Evolutionary conservation across 2,329 filamentous ascomycete species (phyloP), one percentile per base, ranked within the genome.

Genomic region (Ophiostoma pallidulum): DNA sequence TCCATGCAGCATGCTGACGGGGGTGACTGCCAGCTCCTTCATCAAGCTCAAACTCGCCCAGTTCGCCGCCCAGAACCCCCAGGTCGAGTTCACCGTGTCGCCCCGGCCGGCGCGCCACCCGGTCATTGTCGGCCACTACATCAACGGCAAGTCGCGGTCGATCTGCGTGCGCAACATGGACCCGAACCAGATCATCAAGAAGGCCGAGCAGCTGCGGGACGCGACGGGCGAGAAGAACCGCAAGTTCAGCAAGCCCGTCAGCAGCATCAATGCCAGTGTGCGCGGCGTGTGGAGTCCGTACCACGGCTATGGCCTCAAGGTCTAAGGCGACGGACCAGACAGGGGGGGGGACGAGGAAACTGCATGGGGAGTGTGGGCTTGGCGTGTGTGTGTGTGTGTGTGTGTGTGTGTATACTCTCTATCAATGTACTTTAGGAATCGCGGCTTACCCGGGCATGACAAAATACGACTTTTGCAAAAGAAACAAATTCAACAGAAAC

Each of bases 51-150:
- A 78, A 36, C 83, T 96, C 49, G 73, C 83, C 41, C 69, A 74
- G 56, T 96, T 98, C 69, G 90, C 90, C 47, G 72, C 78, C 57
- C 70, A 75, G 58, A 86, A 96, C 68, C 89, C 91, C 26, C 78
- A 87, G 65, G 82, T 97, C 72, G 90, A 97, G 70, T 87, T 98
- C 68, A 80, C 80, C 60, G 80, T 98, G 51, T 94, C 90, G 33
- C 92, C 91, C 16, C 83, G 90, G 56, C 91, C 90, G n/a, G 74
- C 81, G 58, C 85, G 85, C 62, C 91, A 97, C 67, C 92, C 92
- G 32, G 79, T 95, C 53, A 80, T 98, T 59, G 80, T 84, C 58
- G 92, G 88, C 49, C 78, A 87, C 66, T 98, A 94, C 69, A 87
- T 97, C 72, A 97, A 96, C 65, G 90, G 91, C 53, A 76, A 80